phyloP scores from a whole-genome alignment of 495 filamentous ascomycete genomes.

The Pyrenopolyporus hunteri region DNA sequence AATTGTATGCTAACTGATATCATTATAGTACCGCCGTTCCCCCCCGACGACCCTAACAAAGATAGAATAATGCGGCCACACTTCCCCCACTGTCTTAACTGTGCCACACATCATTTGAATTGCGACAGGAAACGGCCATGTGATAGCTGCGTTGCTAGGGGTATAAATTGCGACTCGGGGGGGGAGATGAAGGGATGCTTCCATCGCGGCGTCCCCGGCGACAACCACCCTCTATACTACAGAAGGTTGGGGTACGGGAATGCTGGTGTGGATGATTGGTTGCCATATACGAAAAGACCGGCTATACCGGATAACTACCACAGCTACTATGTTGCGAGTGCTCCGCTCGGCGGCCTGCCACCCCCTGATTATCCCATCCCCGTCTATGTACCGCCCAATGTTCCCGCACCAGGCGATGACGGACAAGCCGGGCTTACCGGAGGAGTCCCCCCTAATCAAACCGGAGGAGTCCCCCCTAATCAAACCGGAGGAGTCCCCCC shows the following conservation, averaged over 20 bases:
- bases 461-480: too few relatives aligned
- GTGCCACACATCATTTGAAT: too few relatives aligned
- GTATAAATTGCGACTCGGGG: not conserved
- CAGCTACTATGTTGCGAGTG: not conserved
- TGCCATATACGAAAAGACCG: too few relatives aligned
- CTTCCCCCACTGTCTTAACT: not conserved
- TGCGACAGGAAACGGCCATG: constrained; percentile 33
- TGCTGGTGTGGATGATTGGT: not conserved
- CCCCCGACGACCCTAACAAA: not conserved
- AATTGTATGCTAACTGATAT: not conserved
- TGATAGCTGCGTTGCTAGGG: constrained; percentile 5
- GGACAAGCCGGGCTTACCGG: too few relatives aligned
- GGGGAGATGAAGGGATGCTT: not conserved
- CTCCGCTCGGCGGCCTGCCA: too few relatives aligned
- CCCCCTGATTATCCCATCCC: too few relatives aligned
- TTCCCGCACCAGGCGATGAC: too few relatives aligned
- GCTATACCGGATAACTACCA: constrained; percentile 2
- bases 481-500: too few relatives aligned
- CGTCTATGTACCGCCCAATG: too few relatives aligned
- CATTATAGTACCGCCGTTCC: not conserved
- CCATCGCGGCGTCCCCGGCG: constrained; percentile 15
- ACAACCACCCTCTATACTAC: constrained; percentile 17
- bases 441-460: too few relatives aligned
- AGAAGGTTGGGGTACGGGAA: not conserved
- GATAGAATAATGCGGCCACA: too few relatives aligned